Evolutionary conservation across 2,329 filamentous ascomycete genomes (phyloP).

Genomic region (Trichoderma afroharzianum): DNA sequence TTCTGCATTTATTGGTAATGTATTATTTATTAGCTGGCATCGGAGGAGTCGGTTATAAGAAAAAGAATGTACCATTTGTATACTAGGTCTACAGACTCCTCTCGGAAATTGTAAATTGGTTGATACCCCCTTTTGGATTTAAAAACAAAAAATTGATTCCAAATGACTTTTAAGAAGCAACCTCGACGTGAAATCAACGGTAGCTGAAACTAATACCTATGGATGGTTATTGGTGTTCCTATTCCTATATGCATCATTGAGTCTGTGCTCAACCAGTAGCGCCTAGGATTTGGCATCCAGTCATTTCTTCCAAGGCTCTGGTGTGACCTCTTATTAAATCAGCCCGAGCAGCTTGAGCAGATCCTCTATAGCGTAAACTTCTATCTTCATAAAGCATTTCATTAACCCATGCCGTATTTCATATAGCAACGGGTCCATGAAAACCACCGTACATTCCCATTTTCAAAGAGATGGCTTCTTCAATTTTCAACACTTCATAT

Average conservation of each 20-base stretch:
- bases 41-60: background rate
- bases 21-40: background rate
- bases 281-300: background rate
- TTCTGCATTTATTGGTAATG: background rate
- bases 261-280: background rate
- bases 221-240: background rate
- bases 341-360: background rate
- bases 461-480: background rate
- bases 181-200: background rate
- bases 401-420: background rate
- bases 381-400: background rate
- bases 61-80: slow-evolving; percentile 8
- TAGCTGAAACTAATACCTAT: no score
- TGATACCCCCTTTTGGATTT: slow-evolving; percentile 16
- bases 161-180: background rate
- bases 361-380: background rate
- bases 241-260: background rate
- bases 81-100: slow-evolving; percentile 1
- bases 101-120: slow-evolving; percentile 12
- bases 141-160: background rate
- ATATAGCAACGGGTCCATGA: background rate
- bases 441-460: background rate
- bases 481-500: background rate
- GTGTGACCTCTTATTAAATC: background rate
- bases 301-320: background rate